Evolutionary conservation across 257 asterid genomes (phyloP).

Genomic region (Nicotiana tabacum): DNA sequence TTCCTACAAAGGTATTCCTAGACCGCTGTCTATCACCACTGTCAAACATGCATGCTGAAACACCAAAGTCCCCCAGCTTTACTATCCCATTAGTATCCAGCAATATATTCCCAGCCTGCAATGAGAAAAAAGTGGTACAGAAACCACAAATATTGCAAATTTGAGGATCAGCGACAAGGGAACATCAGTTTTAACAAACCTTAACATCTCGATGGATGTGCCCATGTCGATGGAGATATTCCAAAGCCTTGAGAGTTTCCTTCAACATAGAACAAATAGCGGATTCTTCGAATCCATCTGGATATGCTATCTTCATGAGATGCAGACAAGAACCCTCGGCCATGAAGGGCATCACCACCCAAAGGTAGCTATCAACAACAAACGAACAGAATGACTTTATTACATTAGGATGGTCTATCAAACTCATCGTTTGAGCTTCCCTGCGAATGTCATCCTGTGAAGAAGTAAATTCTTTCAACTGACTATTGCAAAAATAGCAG

Average conservation of each 20-base stretch:
- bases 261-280: slow-evolving; percentile 82
- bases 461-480: slow-evolving; percentile 1
- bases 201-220: slow-evolving; percentile 98
- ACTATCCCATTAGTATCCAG: slow-evolving; percentile 80
- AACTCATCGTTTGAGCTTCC: slow-evolving; percentile 96
- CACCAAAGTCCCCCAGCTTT: slow-evolving; percentile 99
- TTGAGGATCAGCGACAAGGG: neutral
- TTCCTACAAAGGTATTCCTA: slow-evolving; percentile 96
- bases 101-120: slow-evolving; percentile 95
- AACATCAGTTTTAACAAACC: slow-evolving; percentile 38
- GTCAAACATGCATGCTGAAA: slow-evolving; percentile 95
- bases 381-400: slow-evolving; percentile 86
- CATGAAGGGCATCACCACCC: slow-evolving; percentile 99
- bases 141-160: neutral
- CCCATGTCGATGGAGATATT: slow-evolving; percentile 88
- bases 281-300: slow-evolving; percentile 94
- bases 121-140: slow-evolving; percentile 17
- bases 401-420: slow-evolving; percentile 92
- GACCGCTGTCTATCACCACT: slow-evolving; percentile 96
- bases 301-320: slow-evolving; percentile 94
- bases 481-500: neutral
- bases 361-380: slow-evolving; percentile 89
- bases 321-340: slow-evolving; percentile 98
- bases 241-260: slow-evolving; percentile 97
- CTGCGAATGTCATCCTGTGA: slow-evolving; percentile 92